Percentiles rank a stretch among this genome's conserved stretches.
Evolutionary conservation across 768 basidiomycete species (phyloP).

Genomic region (Agaricus bisporus): DNA sequence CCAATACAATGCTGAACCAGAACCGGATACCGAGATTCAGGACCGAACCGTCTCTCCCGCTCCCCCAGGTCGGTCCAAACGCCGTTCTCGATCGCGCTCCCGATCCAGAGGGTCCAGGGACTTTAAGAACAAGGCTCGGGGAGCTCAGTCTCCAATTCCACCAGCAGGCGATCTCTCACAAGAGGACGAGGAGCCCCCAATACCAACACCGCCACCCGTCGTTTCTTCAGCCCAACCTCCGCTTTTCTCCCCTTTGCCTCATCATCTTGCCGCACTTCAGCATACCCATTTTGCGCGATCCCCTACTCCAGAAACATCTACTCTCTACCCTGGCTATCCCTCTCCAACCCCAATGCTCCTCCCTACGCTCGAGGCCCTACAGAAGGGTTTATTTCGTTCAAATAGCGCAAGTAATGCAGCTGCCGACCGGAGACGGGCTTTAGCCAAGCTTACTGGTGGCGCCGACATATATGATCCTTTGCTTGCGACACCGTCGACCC

Average conservation of each 20-base stretch:
- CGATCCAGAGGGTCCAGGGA: conserved; percentile 75
- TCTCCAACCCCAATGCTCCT: conserved; percentile 56
- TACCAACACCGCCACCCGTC: conserved; percentile 28
- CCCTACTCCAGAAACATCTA: conserved; percentile 47
- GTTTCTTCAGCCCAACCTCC: conserved; percentile 38
- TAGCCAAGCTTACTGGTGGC: conserved; percentile 82
- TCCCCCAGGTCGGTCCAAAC: conserved; percentile 46
- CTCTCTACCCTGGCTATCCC: conserved; percentile 60
- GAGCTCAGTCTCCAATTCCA: conserved; percentile 37
- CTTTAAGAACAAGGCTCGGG: conserved; percentile 54
- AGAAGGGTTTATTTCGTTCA: conserved; percentile 77
- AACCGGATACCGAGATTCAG: conserved; percentile 22
- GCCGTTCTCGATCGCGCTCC: conserved; percentile 72
- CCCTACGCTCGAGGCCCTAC: conserved; percentile 75
- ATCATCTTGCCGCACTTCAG: conserved; percentile 37
- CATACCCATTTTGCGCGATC: conserved; percentile 42
- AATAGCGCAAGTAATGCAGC: conserved; percentile 84
- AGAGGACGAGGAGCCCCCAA: conserved; percentile 43
- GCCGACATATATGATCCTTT: conserved; percentile 59
- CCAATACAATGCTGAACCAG: conserved; percentile 14
- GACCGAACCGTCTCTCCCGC: conserved; percentile 39
- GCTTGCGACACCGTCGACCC: conserved; percentile 48
- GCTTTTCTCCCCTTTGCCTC: conserved; percentile 47
- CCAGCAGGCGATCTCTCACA: conserved; percentile 67
- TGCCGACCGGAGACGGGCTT: conserved; percentile 61